Evolutionary conservation across 495 filamentous ascomycete species (phyloP).

Genomic region (Astrothelium subdiscretum): DNA sequence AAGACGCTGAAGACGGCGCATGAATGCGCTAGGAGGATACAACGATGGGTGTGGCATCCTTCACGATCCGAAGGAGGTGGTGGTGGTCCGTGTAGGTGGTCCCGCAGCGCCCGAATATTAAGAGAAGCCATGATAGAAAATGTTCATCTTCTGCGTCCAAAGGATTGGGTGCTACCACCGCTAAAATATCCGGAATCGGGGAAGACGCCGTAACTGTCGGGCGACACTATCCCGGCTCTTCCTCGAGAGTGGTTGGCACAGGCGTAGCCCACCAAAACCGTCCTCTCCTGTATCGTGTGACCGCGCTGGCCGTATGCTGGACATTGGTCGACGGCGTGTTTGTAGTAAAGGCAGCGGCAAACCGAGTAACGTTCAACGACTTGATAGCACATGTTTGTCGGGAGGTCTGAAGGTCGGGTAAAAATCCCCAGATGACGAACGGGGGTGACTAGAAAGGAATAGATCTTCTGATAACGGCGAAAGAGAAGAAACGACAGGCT

Average conservation of each 20-base stretch:
- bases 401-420: background rate
- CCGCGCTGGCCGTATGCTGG: conserved; percentile 56
- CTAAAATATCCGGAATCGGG: background rate
- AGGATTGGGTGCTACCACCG: background rate
- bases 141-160: background rate
- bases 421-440: background rate
- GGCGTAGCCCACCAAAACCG: conserved; percentile 68
- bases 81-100: background rate
- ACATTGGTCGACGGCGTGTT: conserved; percentile 67
- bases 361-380: conserved; percentile 65
- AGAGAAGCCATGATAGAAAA: background rate
- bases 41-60: background rate
- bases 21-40: background rate
- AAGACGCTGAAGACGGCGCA: background rate
- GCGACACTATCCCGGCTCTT: background rate
- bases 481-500: conserved; percentile 2
- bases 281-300: conserved; percentile 60
- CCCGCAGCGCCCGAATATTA: background rate
- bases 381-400: conserved; percentile 54
- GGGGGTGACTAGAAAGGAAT: background rate
- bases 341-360: conserved; percentile 72
- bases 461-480: background rate
- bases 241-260: conserved; percentile 50
- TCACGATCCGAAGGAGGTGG: background rate
- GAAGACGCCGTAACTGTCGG: background rate